A percentile compares a stretch with the other conserved stretches of the same genome.
Conservation (phyloP, 2,329 filamentous ascomycete species). For the Exophiala phaeomuriformis region DNA sequence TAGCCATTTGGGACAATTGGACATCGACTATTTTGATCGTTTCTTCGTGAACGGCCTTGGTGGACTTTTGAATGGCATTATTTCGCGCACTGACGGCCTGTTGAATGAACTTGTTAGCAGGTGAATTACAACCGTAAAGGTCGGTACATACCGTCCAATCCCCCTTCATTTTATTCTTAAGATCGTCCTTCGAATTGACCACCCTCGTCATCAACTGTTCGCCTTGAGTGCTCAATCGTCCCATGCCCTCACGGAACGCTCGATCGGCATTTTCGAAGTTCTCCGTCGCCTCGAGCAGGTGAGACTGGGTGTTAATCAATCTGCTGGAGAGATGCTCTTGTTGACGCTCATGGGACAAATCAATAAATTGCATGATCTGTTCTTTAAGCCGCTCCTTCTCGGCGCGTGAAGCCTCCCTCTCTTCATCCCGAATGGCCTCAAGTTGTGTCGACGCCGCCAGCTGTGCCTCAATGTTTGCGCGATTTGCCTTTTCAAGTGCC, state of each 20-base stretch:
- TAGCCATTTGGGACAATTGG: constrained; percentile 77
- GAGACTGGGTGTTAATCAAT: constrained; percentile 55
- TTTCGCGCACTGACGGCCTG: constrained; percentile 70
- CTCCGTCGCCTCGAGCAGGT: constrained; percentile 58
- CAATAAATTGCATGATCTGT: constrained; percentile 72
- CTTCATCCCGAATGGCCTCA: constrained; percentile 64
- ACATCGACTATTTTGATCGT: constrained; percentile 83
- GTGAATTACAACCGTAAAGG: background rate
- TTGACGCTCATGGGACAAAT: constrained; percentile 64
- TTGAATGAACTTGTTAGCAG: constrained; percentile 15
- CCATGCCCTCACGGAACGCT: constrained; percentile 64
- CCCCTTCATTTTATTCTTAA: constrained; percentile 75
- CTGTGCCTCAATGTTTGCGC: constrained; percentile 61
- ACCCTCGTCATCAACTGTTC: constrained; percentile 63
- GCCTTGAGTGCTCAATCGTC: constrained; percentile 64
- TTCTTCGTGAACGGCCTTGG: constrained; percentile 81
- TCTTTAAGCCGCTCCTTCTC: constrained; percentile 67
- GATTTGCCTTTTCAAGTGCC: constrained; percentile 64
- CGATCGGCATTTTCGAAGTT: constrained; percentile 58
- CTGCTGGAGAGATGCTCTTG: constrained; percentile 61
- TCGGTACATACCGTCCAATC: constrained; percentile 65
- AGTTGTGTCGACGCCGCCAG: constrained; percentile 59
- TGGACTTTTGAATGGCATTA: constrained; percentile 72
- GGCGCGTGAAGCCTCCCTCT: constrained; percentile 62
- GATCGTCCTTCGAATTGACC: constrained; percentile 62